phyloP scores from a whole-genome alignment of 768 basidiomycete species.

The Pilatotrama ljubarskyi region DNA sequence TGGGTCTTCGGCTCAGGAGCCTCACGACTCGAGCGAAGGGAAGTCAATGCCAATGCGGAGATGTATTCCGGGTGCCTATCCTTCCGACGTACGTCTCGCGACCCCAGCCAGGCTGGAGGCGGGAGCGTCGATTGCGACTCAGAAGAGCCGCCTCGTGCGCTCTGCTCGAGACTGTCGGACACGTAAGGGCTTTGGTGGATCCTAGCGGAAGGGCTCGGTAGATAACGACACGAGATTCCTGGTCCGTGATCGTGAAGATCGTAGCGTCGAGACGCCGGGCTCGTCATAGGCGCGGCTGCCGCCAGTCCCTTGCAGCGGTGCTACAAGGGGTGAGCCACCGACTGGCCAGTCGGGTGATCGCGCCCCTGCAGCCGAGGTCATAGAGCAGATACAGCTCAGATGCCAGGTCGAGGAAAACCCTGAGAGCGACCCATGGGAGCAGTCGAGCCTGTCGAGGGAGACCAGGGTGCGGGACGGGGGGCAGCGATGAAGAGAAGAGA shows the following conservation, averaged over 20 bases:
- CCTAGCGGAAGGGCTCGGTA: background rate
- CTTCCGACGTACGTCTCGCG: conserved; percentile 19
- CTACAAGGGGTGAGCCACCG: background rate
- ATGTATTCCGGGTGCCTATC: conserved; percentile 13
- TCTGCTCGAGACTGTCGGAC: conserved; percentile 18
- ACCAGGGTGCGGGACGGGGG: background rate
- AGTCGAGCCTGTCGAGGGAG: background rate
- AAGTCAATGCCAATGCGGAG: conserved; percentile 4
- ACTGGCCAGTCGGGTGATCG: background rate
- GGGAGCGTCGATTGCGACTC: conserved; percentile 17
- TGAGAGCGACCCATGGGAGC: background rate
- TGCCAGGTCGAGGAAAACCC: background rate
- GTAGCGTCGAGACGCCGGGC: background rate
- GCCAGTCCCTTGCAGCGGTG: background rate
- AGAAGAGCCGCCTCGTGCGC: conserved; percentile 18
- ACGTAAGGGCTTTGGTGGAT: background rate
- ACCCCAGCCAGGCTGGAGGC: conserved; percentile 3
- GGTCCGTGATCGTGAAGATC: background rate
- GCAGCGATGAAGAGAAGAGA: background rate
- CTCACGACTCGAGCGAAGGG: background rate
- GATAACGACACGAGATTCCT: background rate
- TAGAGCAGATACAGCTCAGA: background rate
- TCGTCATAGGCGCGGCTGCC: background rate
- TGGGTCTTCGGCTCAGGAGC: background rate
- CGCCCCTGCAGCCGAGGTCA: conserved; percentile 7